Conservation (phyloP, 129 eudicot species). For the Escallonia herrerae region DNA sequence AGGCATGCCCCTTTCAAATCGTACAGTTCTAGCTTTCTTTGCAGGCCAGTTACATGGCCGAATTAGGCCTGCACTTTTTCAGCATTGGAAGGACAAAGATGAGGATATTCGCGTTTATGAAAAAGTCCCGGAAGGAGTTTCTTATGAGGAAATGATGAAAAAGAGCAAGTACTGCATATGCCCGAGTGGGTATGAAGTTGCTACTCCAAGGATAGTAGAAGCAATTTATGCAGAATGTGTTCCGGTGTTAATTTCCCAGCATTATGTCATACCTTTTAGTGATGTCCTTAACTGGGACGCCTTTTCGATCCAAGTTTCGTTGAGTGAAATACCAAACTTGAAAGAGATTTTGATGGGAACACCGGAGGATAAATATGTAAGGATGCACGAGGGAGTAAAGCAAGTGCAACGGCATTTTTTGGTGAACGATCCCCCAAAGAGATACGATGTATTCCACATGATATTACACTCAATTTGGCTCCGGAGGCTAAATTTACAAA, state of each 20-base stretch:
- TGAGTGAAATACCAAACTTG: too few species aligned
- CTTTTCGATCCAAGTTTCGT: too few species aligned
- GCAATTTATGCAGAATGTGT: slow-evolving; percentile 35
- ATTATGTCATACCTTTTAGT: slow-evolving; percentile 35
- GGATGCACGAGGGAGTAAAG: too few species aligned
- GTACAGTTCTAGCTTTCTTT: slow-evolving; percentile 31
- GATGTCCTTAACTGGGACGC: slow-evolving; percentile 41
- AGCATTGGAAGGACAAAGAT: slow-evolving; percentile 35
- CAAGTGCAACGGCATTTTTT: too few species aligned
- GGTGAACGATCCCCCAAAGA: too few species aligned
- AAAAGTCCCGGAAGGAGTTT: background rate
- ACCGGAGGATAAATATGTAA: too few species aligned
- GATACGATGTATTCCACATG: too few species aligned
- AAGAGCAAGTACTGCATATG: slow-evolving; percentile 34
- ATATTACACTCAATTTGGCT: too few species aligned
- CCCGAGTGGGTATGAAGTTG: slow-evolving; percentile 38
- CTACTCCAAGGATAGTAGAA: slow-evolving; percentile 41
- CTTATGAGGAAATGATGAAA: slow-evolving; percentile 21
- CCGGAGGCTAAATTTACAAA: too few species aligned
- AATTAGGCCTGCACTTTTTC: slow-evolving; percentile 26
- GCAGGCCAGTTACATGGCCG: slow-evolving; percentile 38
- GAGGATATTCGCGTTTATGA: slow-evolving; percentile 26
- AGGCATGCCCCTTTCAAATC: slow-evolving; percentile 17
- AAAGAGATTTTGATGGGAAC: too few species aligned
- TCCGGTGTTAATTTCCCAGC: slow-evolving; percentile 39